These are phyloP conservation scores for Bocquillonia castaneifolia DNA, from an alignment of 441 rosid species.

Conservation along the genomic window DNA sequence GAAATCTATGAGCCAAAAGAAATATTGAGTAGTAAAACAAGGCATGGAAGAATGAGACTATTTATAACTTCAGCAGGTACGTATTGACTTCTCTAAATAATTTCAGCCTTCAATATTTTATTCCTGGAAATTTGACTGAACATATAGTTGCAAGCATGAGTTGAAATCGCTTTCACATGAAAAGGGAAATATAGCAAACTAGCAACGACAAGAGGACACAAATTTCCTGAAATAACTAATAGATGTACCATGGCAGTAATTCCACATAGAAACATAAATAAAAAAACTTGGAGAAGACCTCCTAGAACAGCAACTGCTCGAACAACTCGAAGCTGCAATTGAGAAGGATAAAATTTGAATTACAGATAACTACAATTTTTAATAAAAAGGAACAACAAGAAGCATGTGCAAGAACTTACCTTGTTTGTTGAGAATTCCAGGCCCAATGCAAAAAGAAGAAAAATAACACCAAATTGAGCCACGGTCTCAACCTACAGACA, in stretches of 20 bases:
- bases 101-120: not conserved
- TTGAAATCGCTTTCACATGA: not conserved
- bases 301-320: slow-evolving; percentile 90
- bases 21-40: not conserved
- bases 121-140: slow-evolving; percentile 1
- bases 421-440: slow-evolving; percentile 79
- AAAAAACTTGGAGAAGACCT: slow-evolving; percentile 82
- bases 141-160: not conserved
- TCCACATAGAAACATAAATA: slow-evolving; percentile 90
- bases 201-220: not conserved
- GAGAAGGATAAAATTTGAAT: slow-evolving; percentile 15
- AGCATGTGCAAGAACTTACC: slow-evolving; percentile 34
- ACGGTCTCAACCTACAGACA: slow-evolving; percentile 84
- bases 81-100: not conserved
- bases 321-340: slow-evolving; percentile 80
- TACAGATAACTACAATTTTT: not conserved
- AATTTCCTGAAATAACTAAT: slow-evolving; percentile 1
- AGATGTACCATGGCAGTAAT: slow-evolving; percentile 66
- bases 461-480: slow-evolving; percentile 93
- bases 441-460: slow-evolving; percentile 92
- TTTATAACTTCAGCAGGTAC: not conserved
- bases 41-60: not conserved
- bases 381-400: slow-evolving; percentile 11
- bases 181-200: not conserved
- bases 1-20: not conserved